phyloP scores from a whole-genome alignment of 1,139 yeast genomes.

The Wickerhamiella infanticola region DNA sequence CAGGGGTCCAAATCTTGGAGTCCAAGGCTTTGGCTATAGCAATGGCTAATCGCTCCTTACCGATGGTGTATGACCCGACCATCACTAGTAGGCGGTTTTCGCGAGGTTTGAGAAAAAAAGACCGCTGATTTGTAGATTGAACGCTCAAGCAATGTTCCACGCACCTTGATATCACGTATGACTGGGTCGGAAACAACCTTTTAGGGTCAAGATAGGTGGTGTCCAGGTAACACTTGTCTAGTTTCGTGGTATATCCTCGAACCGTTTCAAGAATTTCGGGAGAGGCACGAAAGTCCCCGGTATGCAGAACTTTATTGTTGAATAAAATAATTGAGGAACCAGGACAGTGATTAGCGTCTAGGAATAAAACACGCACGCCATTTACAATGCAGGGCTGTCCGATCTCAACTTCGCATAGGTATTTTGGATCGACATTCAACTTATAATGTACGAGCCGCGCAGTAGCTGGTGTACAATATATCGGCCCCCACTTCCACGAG shows the following conservation, averaged over 20 bases:
- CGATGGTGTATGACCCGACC: conserved; percentile 86
- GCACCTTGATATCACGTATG: conserved; percentile 43
- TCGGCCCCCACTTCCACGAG: conserved; percentile 52
- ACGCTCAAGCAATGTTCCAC: conserved; percentile 38
- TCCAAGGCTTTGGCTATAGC: conserved; percentile 42
- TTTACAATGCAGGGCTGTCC: conserved; percentile 26
- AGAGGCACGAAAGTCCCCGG: conserved; percentile 83
- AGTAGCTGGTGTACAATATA: conserved; percentile 62
- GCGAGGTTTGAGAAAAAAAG: conserved; percentile 8
- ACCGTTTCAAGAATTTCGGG: conserved; percentile 23
- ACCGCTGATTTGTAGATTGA: conserved; percentile 11
- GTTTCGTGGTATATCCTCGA: conserved; percentile 16
- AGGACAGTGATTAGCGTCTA: conserved; percentile 92
- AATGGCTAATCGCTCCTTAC: conserved; percentile 74
- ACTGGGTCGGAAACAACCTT: conserved; percentile 66
- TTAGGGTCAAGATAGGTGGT: conserved; percentile 73
- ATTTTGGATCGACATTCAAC: conserved; percentile 41
- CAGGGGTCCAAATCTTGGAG: conserved; percentile 37
- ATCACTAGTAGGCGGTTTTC: conserved; percentile 32
- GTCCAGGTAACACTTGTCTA: conserved; percentile 37
- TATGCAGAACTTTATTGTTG: conserved; percentile 49
- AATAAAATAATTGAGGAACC: conserved; percentile 77
- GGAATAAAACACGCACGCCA: conserved; percentile 43
- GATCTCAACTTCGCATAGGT: conserved; percentile 34
- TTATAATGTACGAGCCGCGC: conserved; percentile 38